Evolutionary conservation across 2,329 filamentous ascomycete species (phyloP).

Genomic region (Penicillium sp.): DNA sequence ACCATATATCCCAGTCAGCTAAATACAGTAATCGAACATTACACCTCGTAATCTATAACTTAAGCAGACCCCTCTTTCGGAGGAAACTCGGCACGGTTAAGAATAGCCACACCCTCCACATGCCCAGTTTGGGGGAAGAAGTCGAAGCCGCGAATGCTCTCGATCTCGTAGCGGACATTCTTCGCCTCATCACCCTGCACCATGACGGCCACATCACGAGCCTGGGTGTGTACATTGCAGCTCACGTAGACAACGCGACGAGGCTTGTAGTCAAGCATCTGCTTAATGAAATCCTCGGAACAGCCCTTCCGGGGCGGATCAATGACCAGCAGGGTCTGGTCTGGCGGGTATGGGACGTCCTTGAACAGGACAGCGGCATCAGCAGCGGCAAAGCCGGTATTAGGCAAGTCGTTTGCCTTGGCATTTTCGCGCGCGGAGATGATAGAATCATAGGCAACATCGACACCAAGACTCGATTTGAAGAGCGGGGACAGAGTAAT

Average conservation of each 20-base stretch:
- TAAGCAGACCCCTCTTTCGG: slow-evolving; percentile 6
- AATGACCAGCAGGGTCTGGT: slow-evolving; percentile 87
- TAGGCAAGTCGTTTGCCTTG: slow-evolving; percentile 65
- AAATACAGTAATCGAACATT: neutral
- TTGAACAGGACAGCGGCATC: slow-evolving; percentile 81
- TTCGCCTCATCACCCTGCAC: slow-evolving; percentile 57
- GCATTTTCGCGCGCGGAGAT: slow-evolving; percentile 74
- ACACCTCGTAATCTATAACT: neutral
- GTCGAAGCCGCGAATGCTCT: slow-evolving; percentile 87
- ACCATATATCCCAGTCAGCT: neutral
- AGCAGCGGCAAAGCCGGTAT: slow-evolving; percentile 80
- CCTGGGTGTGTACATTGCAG: slow-evolving; percentile 97
- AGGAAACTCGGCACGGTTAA: slow-evolving; percentile 40
- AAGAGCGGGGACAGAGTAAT: slow-evolving; percentile 85
- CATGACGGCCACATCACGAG: slow-evolving; percentile 81
- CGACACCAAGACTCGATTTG: slow-evolving; percentile 75
- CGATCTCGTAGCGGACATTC: slow-evolving; percentile 66
- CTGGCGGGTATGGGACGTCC: slow-evolving; percentile 64
- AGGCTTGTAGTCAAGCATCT: slow-evolving; percentile 73
- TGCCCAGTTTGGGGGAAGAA: slow-evolving; percentile 87
- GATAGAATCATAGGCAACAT: slow-evolving; percentile 77
- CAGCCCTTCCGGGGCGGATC: slow-evolving; percentile 97
- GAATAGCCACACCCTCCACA: slow-evolving; percentile 60
- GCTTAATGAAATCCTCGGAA: slow-evolving; percentile 73
- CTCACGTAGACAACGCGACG: slow-evolving; percentile 85